Evolutionary conservation across 2,329 filamentous ascomycete species (phyloP).

Genomic region (Cryphonectria parasitica): DNA sequence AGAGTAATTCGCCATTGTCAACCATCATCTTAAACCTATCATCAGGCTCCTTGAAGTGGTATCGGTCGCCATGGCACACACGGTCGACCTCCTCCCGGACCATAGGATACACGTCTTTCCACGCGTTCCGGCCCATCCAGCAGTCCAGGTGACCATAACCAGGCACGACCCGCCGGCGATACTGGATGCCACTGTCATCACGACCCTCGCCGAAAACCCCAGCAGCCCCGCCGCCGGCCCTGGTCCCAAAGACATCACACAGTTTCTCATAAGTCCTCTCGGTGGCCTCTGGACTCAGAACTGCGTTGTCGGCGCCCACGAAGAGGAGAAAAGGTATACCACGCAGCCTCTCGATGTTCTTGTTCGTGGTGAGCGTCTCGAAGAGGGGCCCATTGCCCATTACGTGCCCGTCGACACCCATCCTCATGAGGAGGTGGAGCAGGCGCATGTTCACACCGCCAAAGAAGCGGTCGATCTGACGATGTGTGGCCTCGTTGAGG

Average conservation of each 20-base stretch:
- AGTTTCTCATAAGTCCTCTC: slow-evolving; percentile 57
- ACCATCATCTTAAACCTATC: slow-evolving; percentile 49
- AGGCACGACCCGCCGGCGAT: slow-evolving; percentile 55
- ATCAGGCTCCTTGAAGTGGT: slow-evolving; percentile 48
- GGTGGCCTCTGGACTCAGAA: slow-evolving; percentile 58
- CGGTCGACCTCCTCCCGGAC: slow-evolving; percentile 59
- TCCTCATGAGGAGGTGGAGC: slow-evolving; percentile 59
- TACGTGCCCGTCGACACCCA: slow-evolving; percentile 55
- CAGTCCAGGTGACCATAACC: slow-evolving; percentile 65
- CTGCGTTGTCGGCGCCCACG: slow-evolving; percentile 59
- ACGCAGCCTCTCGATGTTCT: slow-evolving; percentile 54
- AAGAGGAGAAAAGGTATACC: slow-evolving; percentile 61
- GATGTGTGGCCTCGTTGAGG: slow-evolving; percentile 68
- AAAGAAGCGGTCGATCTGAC: slow-evolving; percentile 64
- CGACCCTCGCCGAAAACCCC: slow-evolving; percentile 28
- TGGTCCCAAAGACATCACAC: slow-evolving; percentile 53
- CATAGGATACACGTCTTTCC: slow-evolving; percentile 62
- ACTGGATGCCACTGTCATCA: slow-evolving; percentile 44
- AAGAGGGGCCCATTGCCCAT: slow-evolving; percentile 56
- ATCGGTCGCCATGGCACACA: slow-evolving; percentile 48
- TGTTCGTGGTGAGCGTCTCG: slow-evolving; percentile 50
- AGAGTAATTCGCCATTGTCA: slow-evolving; percentile 45
- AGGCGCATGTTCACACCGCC: slow-evolving; percentile 65
- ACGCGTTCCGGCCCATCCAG: slow-evolving; percentile 64
- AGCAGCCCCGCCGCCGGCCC: slow-evolving; percentile 30